phyloP scores from a whole-genome alignment of 495 filamentous ascomycete species.

The Choiromyces venosus region DNA sequence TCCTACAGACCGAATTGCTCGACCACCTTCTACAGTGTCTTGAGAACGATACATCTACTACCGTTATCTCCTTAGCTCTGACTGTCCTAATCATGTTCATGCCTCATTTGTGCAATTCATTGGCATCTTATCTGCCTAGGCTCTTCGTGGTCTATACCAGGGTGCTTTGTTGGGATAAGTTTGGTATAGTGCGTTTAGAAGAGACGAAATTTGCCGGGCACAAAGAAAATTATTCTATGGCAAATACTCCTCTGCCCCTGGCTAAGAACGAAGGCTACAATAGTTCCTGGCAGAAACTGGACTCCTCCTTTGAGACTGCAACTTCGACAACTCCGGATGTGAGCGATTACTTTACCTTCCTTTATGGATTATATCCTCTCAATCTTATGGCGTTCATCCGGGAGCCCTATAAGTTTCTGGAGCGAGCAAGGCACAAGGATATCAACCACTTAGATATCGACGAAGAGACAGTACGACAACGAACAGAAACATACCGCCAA shows the following conservation, averaged over 20 bases:
- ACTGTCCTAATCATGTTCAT: conserved; percentile 67
- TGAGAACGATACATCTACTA: conserved; percentile 64
- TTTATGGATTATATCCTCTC: conserved; percentile 74
- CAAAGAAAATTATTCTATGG: conserved; percentile 33
- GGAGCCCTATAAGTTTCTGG: conserved; percentile 65
- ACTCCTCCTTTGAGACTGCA: conserved; percentile 53
- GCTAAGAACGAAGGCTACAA: conserved; percentile 36
- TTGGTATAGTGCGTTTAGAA: conserved; percentile 43
- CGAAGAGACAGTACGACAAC: conserved; percentile 60
- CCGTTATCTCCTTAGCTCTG: conserved; percentile 60
- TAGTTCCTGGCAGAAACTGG: conserved; percentile 55
- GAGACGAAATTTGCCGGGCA: conserved; percentile 30
- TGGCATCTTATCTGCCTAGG: conserved; percentile 57
- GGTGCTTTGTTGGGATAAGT: conserved; percentile 65
- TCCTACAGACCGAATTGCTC: conserved; percentile 61
- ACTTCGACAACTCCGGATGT: conserved; percentile 63
- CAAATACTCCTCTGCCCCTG: conserved; percentile 33
- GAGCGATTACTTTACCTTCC: conserved; percentile 67
- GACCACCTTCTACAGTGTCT: conserved; percentile 62
- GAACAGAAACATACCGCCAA: conserved; percentile 62
- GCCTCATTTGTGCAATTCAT: conserved; percentile 64
- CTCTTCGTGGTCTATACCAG: conserved; percentile 71
- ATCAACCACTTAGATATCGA: conserved; percentile 66
- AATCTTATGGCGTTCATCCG: conserved; percentile 72
- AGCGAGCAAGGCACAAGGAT: conserved; percentile 56